phyloP scores from a whole-genome alignment of 495 filamentous ascomycete species.

The Pseudoneurospora amorphoporcata region DNA sequence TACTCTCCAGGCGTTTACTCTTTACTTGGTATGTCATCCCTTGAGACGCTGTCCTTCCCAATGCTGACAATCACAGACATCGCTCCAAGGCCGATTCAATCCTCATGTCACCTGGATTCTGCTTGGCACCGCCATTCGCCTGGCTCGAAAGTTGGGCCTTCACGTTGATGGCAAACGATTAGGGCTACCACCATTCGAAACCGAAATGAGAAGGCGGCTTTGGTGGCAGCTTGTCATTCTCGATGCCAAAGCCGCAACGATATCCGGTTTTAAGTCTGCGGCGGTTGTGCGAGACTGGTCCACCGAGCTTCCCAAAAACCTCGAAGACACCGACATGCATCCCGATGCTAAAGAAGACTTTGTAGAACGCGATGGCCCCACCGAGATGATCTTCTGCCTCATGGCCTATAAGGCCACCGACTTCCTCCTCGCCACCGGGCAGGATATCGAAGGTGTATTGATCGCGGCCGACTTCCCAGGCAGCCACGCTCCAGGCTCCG shows the following conservation, averaged over 20 bases:
- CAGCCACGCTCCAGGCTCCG: constrained; percentile 7
- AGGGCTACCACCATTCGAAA: constrained; percentile 53
- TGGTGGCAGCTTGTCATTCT: constrained; percentile 69
- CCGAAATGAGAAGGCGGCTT: constrained; percentile 56
- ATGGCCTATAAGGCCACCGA: constrained; percentile 41
- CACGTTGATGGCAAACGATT: constrained; percentile 61
- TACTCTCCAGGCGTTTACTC: constrained; percentile 42
- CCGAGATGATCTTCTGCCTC: constrained; percentile 61
- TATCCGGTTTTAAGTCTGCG: constrained; percentile 54
- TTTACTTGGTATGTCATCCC: constrained; percentile 39
- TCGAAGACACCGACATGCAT: constrained; percentile 49
- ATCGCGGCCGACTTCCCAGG: constrained; percentile 26
- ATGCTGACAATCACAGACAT: constrained; percentile 27
- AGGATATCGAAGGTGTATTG: constrained; percentile 32
- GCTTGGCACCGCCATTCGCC: constrained; percentile 48
- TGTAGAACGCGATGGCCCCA: constrained; percentile 44
- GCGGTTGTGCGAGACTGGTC: constrained; percentile 36
- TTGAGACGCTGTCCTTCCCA: neutral
- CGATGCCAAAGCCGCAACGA: constrained; percentile 46
- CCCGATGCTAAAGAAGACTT: constrained; percentile 46
- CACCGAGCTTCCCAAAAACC: constrained; percentile 41
- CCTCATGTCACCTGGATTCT: constrained; percentile 41
- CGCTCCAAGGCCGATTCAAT: constrained; percentile 41
- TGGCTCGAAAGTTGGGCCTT: constrained; percentile 65
- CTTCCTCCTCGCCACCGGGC: constrained; percentile 33